A percentile compares a stretch with the other conserved stretches of the same genome.
These are phyloP conservation scores for Chernovozyma aurita DNA, from an alignment of 1,139 yeast genomes.

Conservation along the genomic window DNA sequence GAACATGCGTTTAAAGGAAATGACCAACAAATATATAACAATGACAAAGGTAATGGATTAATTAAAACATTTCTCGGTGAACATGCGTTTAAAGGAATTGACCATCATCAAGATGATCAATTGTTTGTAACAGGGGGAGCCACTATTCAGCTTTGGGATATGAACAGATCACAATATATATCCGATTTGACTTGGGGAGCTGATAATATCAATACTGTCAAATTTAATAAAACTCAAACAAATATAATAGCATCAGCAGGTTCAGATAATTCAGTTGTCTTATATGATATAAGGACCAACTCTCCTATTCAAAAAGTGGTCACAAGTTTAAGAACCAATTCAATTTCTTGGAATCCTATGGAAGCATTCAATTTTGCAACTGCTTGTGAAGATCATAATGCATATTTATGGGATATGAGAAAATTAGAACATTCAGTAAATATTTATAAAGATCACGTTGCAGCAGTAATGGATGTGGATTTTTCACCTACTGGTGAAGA, in stretches of 20 bases:
- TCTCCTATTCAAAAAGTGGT: constrained; percentile 90
- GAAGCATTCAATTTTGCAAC: constrained; percentile 93
- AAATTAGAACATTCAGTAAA: constrained; percentile 74
- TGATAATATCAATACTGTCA: constrained; percentile 77
- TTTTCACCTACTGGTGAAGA: constrained; percentile 97
- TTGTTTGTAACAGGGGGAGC: constrained; percentile 92
- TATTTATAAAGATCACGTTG: constrained; percentile 91
- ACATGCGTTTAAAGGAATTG: constrained; percentile 79
- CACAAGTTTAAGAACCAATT: constrained; percentile 77
- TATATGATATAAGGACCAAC: constrained; percentile 90
- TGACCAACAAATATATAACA: constrained; percentile 20
- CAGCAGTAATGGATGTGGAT: constrained; percentile 92
- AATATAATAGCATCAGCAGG: constrained; percentile 89
- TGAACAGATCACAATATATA: constrained; percentile 69
- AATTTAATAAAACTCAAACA: constrained; percentile 87
- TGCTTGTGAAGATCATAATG: constrained; percentile 93
- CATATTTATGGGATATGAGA: constrained; percentile 95
- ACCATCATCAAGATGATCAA: constrained; percentile 74
- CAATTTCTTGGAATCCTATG: constrained; percentile 95
- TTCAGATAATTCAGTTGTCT: constrained; percentile 81
- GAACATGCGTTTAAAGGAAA: constrained; percentile 78
- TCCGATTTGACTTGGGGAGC: constrained; percentile 93
- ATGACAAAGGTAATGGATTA: constrained; percentile 38
- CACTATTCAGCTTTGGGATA: constrained; percentile 85
- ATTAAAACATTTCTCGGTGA: constrained; percentile 78